Percentiles rank a stretch among this genome's conserved stretches.
These are phyloP conservation scores for Magnolia kwangsiensis DNA, from an alignment of 164 flowering plant genomes.

Conservation along the genomic window DNA sequence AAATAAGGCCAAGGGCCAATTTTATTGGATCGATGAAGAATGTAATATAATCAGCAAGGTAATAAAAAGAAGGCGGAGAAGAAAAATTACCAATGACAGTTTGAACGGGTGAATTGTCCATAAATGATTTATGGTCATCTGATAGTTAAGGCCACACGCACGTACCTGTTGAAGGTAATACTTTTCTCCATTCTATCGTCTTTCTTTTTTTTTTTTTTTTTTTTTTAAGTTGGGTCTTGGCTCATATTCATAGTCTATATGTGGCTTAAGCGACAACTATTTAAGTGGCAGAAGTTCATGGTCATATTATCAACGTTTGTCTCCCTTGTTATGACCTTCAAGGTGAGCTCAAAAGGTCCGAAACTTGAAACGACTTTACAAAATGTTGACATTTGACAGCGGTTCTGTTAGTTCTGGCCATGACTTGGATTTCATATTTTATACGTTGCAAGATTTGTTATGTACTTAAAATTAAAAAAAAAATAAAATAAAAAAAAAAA, in stretches of 20 bases:
- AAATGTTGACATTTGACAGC: constrained; percentile 4
- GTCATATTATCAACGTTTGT: constrained; percentile 60
- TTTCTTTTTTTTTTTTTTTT: not conserved
- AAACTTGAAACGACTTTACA: not conserved
- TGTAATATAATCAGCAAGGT: too few relatives aligned
- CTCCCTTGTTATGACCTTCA: not conserved
- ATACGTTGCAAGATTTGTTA: not conserved
- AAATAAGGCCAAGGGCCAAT: too few relatives aligned
- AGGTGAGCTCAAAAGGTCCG: constrained; percentile 6
- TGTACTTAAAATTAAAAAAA: too few relatives aligned
- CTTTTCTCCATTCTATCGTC: not conserved
- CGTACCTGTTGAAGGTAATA: too few relatives aligned
- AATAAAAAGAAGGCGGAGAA: too few relatives aligned
- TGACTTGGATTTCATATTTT: not conserved
- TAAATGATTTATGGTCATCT: too few relatives aligned
- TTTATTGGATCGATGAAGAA: too few relatives aligned
- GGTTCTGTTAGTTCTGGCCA: not conserved
- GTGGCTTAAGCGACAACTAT: constrained; percentile 66
- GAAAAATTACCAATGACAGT: too few relatives aligned
- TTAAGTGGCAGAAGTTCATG: constrained; percentile 61
- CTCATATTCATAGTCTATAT: constrained; percentile 76
- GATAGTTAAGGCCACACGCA: too few relatives aligned
- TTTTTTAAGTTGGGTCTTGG: constrained; percentile 61
- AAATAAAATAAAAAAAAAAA: too few relatives aligned
- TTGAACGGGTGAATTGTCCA: too few relatives aligned